A percentile compares a stretch with the other conserved stretches of the same genome.
Conservation (phyloP, 495 filamentous ascomycete genomes). For the Talaromyces nanjingensis region DNA sequence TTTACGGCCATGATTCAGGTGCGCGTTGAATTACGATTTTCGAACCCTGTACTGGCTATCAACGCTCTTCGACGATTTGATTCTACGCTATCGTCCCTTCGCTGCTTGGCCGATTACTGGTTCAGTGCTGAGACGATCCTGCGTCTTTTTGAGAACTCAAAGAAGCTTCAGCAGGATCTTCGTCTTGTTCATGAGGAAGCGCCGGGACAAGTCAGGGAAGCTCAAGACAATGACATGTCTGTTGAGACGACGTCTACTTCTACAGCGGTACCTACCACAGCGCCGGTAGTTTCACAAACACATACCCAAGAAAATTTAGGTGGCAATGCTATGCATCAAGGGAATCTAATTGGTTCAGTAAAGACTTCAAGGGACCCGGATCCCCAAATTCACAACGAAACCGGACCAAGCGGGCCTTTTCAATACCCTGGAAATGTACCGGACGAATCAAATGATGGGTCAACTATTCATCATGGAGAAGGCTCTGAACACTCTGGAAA, state of each 20-base stretch:
- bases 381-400: background rate
- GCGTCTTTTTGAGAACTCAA: slow-evolving; percentile 40
- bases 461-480: slow-evolving; percentile 13
- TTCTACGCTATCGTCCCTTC: slow-evolving; percentile 37
- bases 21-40: slow-evolving; percentile 41
- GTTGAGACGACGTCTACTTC: background rate
- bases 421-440: background rate
- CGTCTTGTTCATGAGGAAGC: slow-evolving; percentile 31
- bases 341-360: background rate
- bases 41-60: slow-evolving; percentile 43
- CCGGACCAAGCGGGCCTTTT: background rate
- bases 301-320: slow-evolving; percentile 11
- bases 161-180: slow-evolving; percentile 38
- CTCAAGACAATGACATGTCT: slow-evolving; percentile 3
- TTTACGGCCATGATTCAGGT: slow-evolving; percentile 48
- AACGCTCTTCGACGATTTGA: slow-evolving; percentile 43
- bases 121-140: slow-evolving; percentile 39
- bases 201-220: slow-evolving; percentile 25
- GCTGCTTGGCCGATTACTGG: slow-evolving; percentile 39
- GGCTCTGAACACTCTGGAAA: slow-evolving; percentile 30
- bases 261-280: background rate
- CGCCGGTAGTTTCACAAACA: slow-evolving; percentile 14
- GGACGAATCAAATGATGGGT: background rate
- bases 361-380: background rate
- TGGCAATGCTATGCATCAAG: background rate